Evolutionary conservation across 1,284 basidiomycete genomes (phyloP), one percentile per base, ranked within the genome.

Genomic region (Moesziomyces antarcticus): DNA sequence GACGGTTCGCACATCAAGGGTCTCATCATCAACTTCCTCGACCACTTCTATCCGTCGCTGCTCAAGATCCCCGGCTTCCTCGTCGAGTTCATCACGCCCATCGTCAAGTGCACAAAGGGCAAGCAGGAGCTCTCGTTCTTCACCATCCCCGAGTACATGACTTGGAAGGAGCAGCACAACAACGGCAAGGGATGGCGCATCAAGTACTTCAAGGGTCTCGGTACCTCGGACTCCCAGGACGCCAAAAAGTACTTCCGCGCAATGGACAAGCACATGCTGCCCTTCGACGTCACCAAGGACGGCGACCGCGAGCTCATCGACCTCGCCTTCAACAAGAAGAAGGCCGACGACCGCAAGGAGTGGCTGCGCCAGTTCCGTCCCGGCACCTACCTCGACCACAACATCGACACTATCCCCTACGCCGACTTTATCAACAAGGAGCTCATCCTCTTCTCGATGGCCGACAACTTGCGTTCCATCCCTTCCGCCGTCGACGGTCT

Each of bases 1-100:
- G 97, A 99, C 86, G 97, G 97, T 55, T 99, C 96, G 41, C 97
- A 99, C 86, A 99, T 99, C 87, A 99, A 99, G 86, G 97, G 97
- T 42, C 89, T 99, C 10, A 89, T 99, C 60, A 97, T 99, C 87
- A 99, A 99, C 85, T 99, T 95, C 85, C 87, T 99, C 62, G 97
- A 99, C 82, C 91, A 96, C 84, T 98, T 96, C 85, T 99, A 92
- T 85, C 97, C 97, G 0, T 97, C 96, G 1, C 87, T 99, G 35
- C 88, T 99, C 64, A 93, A 92, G 84, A 86, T 98, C 8, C 92
- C 93, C 1, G 90, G 92, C 73, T 99, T 99, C 86, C 87, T 99
- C 44, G 93, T 98, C 55, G 97, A 99, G 84, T 99, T 99, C 82
- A 93, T 99, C 61, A 99, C 97, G 0, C 97, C 97, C 3, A 99